Base-by-base conservation (phyloP, 306 rosid genomes). In the Malus orientalis region DNA sequence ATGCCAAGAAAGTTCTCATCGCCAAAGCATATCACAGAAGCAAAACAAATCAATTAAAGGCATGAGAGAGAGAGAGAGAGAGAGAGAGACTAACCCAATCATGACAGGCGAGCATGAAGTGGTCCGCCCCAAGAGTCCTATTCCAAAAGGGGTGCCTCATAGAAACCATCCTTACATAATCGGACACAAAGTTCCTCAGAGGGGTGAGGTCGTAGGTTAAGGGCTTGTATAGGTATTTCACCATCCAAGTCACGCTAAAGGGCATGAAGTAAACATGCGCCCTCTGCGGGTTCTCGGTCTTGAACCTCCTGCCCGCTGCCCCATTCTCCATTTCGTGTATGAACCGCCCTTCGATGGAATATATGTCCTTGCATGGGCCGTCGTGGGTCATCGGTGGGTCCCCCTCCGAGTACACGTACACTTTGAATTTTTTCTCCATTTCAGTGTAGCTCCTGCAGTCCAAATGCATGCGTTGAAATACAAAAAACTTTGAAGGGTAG, bases 181-280 rank as follows among this genome's bases (percentile, higher is more conserved):
- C 96, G 29, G 91, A 80, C 32, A 90, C 93, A 77, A 84, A 91
- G 12, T 75, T 74, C 79, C 67, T 60, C 29, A 93, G 72, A 30
- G 93, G 98, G 30, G 75, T 67, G 33, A 80, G 5, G 60, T 91
- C 71, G 77, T 58, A 33, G 59, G 93, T 65, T 47, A 25, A 54
- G 9, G 82, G 79, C 29, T 85, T 72, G 74, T 91, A 93, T 51
- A 91, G 74, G 84, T 91, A 93, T 84, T 84, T 93, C n/a, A 89
- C 97, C 97, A 93, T 91, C 93, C 88, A 88, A 16, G 97, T 86
- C 36, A 93, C 96, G 61, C 98, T 93, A 71, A 93, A 91, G 58
- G 98, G 98, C 80, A 91, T 74, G 76, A 89, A 93, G 85, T 71
- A 85, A 75, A 83, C 91, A 20, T 91, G 98, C 22, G 98, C 93